phyloP scores from a whole-genome alignment of 2,329 filamentous ascomycete genomes.

The Colletotrichum costaricense region DNA sequence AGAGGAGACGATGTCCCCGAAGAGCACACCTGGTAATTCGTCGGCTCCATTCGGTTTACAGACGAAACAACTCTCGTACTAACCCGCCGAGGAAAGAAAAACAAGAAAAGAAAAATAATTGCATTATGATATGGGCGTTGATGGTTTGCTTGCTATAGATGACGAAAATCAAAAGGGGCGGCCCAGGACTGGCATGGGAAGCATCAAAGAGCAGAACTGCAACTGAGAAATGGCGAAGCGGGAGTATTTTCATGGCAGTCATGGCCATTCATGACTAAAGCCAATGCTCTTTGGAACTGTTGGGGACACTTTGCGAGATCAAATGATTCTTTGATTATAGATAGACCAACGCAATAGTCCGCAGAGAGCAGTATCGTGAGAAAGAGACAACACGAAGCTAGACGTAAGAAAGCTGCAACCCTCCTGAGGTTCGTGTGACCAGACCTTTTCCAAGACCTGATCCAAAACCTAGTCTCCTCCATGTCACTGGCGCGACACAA shows the following conservation, averaged over 20 bases:
- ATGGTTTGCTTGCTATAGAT: conserved; percentile 32
- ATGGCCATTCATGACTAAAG: background rate
- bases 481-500: background rate
- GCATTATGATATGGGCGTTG: conserved; percentile 35
- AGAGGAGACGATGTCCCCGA: background rate
- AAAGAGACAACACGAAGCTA: conserved; percentile 15
- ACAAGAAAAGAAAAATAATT: conserved; percentile 20
- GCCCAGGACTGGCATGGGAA: conserved; percentile 16
- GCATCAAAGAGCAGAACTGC: conserved; percentile 17
- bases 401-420: conserved; percentile 15
- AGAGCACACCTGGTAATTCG: background rate
- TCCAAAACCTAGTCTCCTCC: background rate
- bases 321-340: conserved; percentile 7
- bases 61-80: conserved; percentile 15
- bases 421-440: conserved; percentile 16
- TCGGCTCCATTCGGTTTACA: conserved; percentile 25
- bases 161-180: conserved; percentile 17
- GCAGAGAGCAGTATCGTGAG: conserved; percentile 9
- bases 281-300: conserved; percentile 8
- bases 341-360: conserved; percentile 13
- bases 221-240: conserved; percentile 19
- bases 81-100: conserved; percentile 17
- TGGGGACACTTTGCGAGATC: background rate
- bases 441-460: background rate
- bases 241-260: conserved; percentile 14